A percentile compares a stretch with the other conserved stretches of the same genome.
Evolutionary conservation across 2,329 filamentous ascomycete genomes (phyloP).

Genomic region (Neoascochyta sp.): DNA sequence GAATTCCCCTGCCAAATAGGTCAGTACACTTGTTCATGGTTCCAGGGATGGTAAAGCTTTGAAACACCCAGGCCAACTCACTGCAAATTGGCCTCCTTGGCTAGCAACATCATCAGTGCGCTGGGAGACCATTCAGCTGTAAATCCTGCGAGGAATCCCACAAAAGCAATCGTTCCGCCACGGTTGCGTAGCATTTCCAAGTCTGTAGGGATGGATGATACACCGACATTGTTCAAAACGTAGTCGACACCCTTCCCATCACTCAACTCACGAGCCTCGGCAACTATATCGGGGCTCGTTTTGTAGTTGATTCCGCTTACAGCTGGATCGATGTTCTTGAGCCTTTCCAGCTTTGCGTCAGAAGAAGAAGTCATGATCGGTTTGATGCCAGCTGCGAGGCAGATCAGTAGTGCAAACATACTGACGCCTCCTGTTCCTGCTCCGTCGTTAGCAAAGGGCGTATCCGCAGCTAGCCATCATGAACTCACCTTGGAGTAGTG

Average conservation of each 20-base stretch:
- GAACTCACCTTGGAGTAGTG: slow-evolving; percentile 14
- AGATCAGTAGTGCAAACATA: slow-evolving; percentile 28
- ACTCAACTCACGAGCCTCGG: slow-evolving; percentile 49
- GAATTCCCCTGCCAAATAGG: slow-evolving; percentile 54
- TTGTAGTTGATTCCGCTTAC: slow-evolving; percentile 57
- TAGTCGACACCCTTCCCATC: slow-evolving; percentile 42
- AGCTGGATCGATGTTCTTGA: slow-evolving; percentile 39
- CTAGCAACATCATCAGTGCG: slow-evolving; percentile 15
- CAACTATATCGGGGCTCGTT: slow-evolving; percentile 51
- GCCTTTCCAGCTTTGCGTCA: slow-evolving; percentile 48
- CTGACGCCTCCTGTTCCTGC: slow-evolving; percentile 43
- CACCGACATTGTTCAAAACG: slow-evolving; percentile 42
- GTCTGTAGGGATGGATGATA: slow-evolving; percentile 13
- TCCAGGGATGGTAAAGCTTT: too few relatives aligned
- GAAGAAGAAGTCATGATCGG: slow-evolving; percentile 60
- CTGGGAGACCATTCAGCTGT: slow-evolving; percentile 9
- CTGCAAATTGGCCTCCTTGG: slow-evolving; percentile 20
- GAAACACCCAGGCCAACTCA: slow-evolving; percentile 7
- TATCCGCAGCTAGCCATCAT: not conserved
- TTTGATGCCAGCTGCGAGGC: slow-evolving; percentile 22
- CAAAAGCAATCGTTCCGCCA: slow-evolving; percentile 18
- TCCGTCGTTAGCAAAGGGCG: not conserved
- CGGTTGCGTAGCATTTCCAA: slow-evolving; percentile 11
- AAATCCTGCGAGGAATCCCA: slow-evolving; percentile 22
- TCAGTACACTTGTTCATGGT: too few relatives aligned